phyloP scores from a whole-genome alignment of 192 early-diverging fungal species.

The Backusella macrospora region DNA sequence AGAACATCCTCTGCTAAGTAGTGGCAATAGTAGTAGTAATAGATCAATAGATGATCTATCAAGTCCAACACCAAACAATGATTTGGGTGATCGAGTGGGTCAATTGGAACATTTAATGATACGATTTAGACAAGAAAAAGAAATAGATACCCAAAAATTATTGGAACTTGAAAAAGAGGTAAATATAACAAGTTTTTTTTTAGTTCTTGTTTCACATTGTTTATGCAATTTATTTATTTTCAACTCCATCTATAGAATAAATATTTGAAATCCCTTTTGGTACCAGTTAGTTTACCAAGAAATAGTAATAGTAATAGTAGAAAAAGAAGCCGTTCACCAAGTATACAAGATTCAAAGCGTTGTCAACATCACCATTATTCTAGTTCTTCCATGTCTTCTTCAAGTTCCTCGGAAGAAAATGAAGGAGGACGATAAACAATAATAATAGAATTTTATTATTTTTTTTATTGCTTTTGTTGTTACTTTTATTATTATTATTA shows the following conservation, averaged over 20 bases:
- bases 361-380: slow-evolving; percentile 86
- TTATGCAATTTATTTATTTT: background rate
- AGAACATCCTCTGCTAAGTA: slow-evolving; percentile 3
- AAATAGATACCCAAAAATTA: slow-evolving; percentile 21
- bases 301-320: background rate
- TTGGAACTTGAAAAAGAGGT: slow-evolving; percentile 37
- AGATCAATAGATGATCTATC: background rate
- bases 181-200: background rate
- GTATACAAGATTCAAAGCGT: slow-evolving; percentile 52
- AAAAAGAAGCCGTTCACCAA: slow-evolving; percentile 13
- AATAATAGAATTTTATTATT: background rate
- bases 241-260: background rate
- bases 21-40: background rate
- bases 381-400: background rate
- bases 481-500: background rate
- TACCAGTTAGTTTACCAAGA: background rate
- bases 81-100: slow-evolving; percentile 30
- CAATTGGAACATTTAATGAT: slow-evolving; percentile 35
- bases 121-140: slow-evolving; percentile 31
- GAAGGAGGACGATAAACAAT: background rate
- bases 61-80: background rate
- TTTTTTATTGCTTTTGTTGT: no score
- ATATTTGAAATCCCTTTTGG: slow-evolving; percentile 7
- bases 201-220: no score
- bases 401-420: background rate